phyloP scores from a whole-genome alignment of 208 protist species.

The Acanthamoeba lenticulata region DNA sequence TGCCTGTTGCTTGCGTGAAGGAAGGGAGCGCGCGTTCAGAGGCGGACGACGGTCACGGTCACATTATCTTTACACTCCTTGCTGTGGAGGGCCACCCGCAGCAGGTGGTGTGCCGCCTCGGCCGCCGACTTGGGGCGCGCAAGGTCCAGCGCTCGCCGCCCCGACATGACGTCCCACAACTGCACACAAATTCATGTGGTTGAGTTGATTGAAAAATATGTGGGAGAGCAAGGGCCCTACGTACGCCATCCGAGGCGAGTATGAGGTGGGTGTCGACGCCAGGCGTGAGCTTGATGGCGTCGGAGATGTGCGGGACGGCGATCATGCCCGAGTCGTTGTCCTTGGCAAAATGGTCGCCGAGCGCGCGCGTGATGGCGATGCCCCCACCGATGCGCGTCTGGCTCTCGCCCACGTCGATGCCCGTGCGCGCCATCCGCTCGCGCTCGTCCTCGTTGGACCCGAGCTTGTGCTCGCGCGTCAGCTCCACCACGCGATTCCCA shows the following conservation, averaged over 20 bases:
- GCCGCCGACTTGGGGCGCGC: neutral
- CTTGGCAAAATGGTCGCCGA: constrained; percentile 69
- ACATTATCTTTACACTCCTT: constrained; percentile 60
- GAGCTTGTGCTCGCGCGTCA: constrained; percentile 57
- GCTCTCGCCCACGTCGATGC: constrained; percentile 24
- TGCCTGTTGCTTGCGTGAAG: neutral
- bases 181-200: neutral
- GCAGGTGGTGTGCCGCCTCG: constrained; percentile 9
- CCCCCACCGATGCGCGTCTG: constrained; percentile 68
- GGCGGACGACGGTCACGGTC: constrained; percentile 26
- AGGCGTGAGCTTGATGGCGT: constrained; percentile 44
- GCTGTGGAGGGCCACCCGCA: neutral
- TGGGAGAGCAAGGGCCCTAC: neutral
- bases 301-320: constrained; percentile 33
- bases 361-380: constrained; percentile 61
- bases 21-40: neutral
- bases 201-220: neutral
- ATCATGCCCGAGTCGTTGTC: constrained; percentile 65
- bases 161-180: constrained; percentile 29
- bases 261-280: constrained; percentile 61
- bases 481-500: neutral
- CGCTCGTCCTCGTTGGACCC: constrained; percentile 24
- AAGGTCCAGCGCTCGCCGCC: neutral
- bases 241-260: constrained; percentile 63
- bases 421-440: neutral